Percentiles rank a stretch among this genome's conserved stretches.
These are phyloP conservation scores for Macroventuria anomochaeta DNA, from an alignment of 2,329 filamentous ascomycete genomes.

Conservation along the genomic window DNA sequence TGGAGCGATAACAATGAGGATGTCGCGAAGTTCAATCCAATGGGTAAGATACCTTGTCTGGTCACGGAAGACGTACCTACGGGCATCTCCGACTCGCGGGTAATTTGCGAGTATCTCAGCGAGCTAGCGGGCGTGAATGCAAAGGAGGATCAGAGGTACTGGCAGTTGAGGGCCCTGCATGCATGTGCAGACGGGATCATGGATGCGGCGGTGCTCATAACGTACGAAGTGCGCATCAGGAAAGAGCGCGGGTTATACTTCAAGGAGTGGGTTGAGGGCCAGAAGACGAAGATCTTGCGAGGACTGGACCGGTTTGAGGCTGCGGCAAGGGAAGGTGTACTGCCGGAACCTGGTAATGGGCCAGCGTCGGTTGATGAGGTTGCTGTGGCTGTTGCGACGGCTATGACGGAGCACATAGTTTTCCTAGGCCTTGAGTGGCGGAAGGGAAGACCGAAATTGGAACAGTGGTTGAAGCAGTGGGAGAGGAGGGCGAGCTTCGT, in stretches of 20 bases:
- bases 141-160: constrained; percentile 27
- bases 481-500: constrained; percentile 29
- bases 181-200: constrained; percentile 40
- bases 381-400: constrained; percentile 30
- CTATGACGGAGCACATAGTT: constrained; percentile 17
- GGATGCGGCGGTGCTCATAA: constrained; percentile 38
- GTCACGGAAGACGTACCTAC: constrained; percentile 32
- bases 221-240: constrained; percentile 36
- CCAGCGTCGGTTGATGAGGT: constrained; percentile 30
- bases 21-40: constrained; percentile 35
- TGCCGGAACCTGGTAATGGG: constrained; percentile 14
- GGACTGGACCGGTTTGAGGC: constrained; percentile 35
- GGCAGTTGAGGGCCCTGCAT: constrained; percentile 32
- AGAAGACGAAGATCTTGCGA: constrained; percentile 35
- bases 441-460: constrained; percentile 25
- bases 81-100: constrained; percentile 38
- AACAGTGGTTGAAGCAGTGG: constrained; percentile 36
- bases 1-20: constrained; percentile 42
- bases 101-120: constrained; percentile 39
- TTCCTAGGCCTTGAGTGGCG: constrained; percentile 29
- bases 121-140: constrained; percentile 16
- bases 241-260: constrained; percentile 31
- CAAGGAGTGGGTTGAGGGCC: constrained; percentile 39
- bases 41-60: constrained; percentile 42
- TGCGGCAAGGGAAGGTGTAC: constrained; percentile 22